phyloP scores from a whole-genome alignment of 441 rosid genomes.

The Syzygium malaccense region DNA sequence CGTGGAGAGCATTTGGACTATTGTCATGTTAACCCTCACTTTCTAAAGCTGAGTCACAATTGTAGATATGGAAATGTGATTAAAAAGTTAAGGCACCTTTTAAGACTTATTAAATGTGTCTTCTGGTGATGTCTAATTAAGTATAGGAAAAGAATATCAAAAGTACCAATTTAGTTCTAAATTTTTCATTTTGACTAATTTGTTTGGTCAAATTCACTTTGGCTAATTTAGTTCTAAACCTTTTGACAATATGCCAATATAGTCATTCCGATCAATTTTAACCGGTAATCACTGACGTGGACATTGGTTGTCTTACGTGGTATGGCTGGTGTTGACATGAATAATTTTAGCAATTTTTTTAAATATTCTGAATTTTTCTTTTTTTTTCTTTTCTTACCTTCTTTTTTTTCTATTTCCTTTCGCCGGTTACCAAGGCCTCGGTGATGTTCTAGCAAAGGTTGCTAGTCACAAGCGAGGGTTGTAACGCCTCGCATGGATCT shows the following conservation, averaged over 20 bases:
- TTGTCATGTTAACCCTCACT: background rate
- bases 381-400: too few species aligned
- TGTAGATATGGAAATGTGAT: background rate
- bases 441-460: background rate
- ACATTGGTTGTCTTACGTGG: rapidly evolving
- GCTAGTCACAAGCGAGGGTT: background rate
- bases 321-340: rapidly evolving
- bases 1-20: background rate
- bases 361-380: background rate
- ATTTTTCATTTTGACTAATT: too few species aligned
- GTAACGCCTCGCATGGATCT: too few species aligned
- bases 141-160: background rate
- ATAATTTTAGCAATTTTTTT: too few species aligned
- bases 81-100: background rate
- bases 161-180: background rate
- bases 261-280: too few species aligned
- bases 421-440: background rate
- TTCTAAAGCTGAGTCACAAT: background rate
- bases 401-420: too few species aligned
- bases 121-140: background rate
- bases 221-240: too few species aligned
- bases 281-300: rapidly evolving
- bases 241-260: too few species aligned
- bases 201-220: too few species aligned
- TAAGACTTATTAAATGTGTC: background rate